Percentiles rank a stretch among this genome's conserved stretches.
Conservation (phyloP, 2,329 filamentous ascomycete species). For the Hymenoscyphus repandus region DNA sequence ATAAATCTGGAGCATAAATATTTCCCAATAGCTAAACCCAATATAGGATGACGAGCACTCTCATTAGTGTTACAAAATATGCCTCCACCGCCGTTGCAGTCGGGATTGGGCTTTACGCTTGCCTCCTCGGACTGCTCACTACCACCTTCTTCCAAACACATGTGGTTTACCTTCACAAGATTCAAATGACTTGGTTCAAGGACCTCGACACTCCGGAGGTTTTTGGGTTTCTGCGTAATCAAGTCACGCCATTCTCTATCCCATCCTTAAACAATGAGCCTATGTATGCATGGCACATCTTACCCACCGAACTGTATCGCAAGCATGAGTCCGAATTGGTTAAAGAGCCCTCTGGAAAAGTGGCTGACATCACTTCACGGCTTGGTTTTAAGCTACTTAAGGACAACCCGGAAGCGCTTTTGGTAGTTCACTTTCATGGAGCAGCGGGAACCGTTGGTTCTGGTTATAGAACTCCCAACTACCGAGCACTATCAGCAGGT, state of each 20-base stretch:
- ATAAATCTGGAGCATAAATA: too few relatives aligned
- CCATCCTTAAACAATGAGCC: conserved; percentile 66
- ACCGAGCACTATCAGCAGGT: conserved; percentile 68
- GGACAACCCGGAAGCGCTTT: conserved; percentile 54
- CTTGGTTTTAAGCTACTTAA: conserved; percentile 53
- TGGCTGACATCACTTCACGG: conserved; percentile 10
- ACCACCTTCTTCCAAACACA: conserved; percentile 43
- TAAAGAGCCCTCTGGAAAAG: conserved; percentile 32
- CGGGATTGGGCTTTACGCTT: conserved; percentile 35
- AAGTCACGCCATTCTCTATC: conserved; percentile 79
- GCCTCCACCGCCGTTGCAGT: conserved; percentile 24
- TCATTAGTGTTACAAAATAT: too few relatives aligned
- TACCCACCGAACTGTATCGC: conserved; percentile 71
- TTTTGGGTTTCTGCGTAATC: conserved; percentile 71
- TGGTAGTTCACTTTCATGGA: conserved; percentile 46
- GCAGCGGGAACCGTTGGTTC: conserved; percentile 55
- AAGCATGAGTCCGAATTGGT: conserved; percentile 60
- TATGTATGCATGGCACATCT: conserved; percentile 83
- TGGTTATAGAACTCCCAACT: conserved; percentile 66
- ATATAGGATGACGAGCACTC: too few relatives aligned
- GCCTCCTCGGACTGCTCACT: conserved; percentile 41
- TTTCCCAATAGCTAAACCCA: too few relatives aligned
- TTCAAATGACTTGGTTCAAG: conserved; percentile 67
- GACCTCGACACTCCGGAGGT: conserved; percentile 69
- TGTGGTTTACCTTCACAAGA: conserved; percentile 71